Conservation (phyloP, 202 grass and related monocot species). For the Carex arenaria region DNA sequence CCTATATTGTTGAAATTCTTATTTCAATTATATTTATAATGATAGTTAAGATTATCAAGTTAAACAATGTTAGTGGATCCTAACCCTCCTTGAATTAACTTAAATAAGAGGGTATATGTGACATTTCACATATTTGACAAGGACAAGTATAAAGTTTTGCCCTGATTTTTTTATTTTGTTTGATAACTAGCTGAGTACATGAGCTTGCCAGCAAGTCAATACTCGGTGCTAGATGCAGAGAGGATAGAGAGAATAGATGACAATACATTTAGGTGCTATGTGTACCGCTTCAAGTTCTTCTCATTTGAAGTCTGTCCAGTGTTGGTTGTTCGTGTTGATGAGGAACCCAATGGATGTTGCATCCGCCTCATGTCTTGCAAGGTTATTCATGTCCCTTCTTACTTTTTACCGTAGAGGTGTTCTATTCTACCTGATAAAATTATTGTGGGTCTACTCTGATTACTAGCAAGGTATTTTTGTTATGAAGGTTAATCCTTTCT, state of each 20-base stretch:
- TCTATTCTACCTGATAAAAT: not conserved
- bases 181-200: slow-evolving; percentile 69
- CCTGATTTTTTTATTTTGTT: not conserved
- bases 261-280: slow-evolving; percentile 82
- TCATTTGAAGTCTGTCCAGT: slow-evolving; percentile 92
- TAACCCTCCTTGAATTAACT: not conserved
- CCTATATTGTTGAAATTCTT: not conserved
- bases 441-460: not conserved
- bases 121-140: not conserved
- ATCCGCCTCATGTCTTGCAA: slow-evolving; percentile 88
- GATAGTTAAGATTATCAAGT: not conserved
- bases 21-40: not conserved
- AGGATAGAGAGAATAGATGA: slow-evolving; percentile 87
- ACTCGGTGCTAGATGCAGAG: slow-evolving; percentile 96
- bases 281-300: slow-evolving; percentile 95
- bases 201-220: slow-evolving; percentile 90
- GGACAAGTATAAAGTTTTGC: not conserved
- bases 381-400: slow-evolving; percentile 20
- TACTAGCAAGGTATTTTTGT: not conserved
- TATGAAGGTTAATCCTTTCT: not conserved
- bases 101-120: not conserved
- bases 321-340: slow-evolving; percentile 82
- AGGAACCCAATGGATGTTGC: slow-evolving; percentile 73
- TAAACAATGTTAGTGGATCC: not conserved
- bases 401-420: not conserved